These are phyloP conservation scores for Naganishia liquefaciens DNA, from an alignment of 1,284 basidiomycete species.

Conservation along the genomic window DNA sequence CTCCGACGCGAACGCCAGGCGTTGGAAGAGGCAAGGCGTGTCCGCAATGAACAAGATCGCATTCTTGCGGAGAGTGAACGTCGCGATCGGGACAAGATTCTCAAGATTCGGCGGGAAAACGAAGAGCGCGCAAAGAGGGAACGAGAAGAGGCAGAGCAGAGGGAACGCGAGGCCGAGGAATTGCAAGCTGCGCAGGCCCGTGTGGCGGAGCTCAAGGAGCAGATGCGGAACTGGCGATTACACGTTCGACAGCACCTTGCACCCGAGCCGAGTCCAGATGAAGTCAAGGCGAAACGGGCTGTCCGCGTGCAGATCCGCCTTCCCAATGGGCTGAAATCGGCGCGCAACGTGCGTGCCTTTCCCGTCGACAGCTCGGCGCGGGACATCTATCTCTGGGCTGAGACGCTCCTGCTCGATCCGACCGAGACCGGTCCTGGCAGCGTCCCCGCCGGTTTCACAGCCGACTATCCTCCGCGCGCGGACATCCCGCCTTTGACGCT, in stretches of 20 bases:
- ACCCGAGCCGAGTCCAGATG: conserved; percentile 34
- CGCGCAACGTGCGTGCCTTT: conserved; percentile 16
- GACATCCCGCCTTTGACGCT: conserved; percentile 17
- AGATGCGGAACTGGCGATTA: conserved; percentile 44
- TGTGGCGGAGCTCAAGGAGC: conserved; percentile 33
- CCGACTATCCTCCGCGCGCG: conserved; percentile 39
- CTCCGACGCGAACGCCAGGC: conserved; percentile 57
- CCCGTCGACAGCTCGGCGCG: conserved; percentile 34
- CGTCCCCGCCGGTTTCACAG: conserved; percentile 42
- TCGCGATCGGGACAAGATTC: conserved; percentile 64
- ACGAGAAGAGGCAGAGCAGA: conserved; percentile 36
- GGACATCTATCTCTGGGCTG: conserved; percentile 49
- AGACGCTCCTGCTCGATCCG: conserved; percentile 46
- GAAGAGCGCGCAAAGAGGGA: conserved; percentile 28
- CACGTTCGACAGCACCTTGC: conserved; percentile 49
- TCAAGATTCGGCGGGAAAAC: conserved; percentile 36
- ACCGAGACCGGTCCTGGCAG: conserved; percentile 39
- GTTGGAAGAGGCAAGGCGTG: conserved; percentile 65
- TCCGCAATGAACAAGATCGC: conserved; percentile 79
- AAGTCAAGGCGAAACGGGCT: conserved; percentile 26
- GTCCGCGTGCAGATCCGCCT: conserved; percentile 25
- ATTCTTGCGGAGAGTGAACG: conserved; percentile 69
- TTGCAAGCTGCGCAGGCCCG: conserved; percentile 34
- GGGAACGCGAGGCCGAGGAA: conserved; percentile 31
- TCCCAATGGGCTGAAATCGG: background rate